Evolutionary conservation across 768 basidiomycete species (phyloP), one percentile per base, ranked within the genome.

Genomic region (Podaxis mareebaensis): DNA sequence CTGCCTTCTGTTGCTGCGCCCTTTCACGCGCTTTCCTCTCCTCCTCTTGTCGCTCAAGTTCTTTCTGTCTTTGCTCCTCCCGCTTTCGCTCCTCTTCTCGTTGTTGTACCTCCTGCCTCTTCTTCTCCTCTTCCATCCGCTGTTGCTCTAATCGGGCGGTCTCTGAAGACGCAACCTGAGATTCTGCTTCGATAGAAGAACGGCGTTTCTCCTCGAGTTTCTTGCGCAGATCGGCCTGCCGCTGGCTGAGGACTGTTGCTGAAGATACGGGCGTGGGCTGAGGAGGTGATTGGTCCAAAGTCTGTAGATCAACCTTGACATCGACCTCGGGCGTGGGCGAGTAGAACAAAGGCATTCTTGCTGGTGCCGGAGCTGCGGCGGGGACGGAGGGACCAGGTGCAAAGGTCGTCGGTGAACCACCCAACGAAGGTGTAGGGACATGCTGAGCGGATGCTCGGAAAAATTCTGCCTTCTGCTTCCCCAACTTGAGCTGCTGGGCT

Each of bases 281-380:
- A 6, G 46, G 53, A 6, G 46, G 30, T 22, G 40, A 33, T 30
- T 55, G 61, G 20, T 30, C 33, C 40, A 53, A 28, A 7, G 10
- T 49, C 15, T 13, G 61, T 10, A 20, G 46, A 3, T 62, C 53
- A 17, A 36, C 53, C 42, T 62, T 62, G 53, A 62, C 20, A 22
- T 62, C 61, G 7, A 62, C 53, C 20, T 62, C 61, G 30, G 53
- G 53, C 8, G 61, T 62, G 3, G 61, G 40, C 5, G 61, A 55
- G 33, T 46, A 62, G 30, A 62, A 62, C 3, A 62, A 24, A 10
- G 53, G 61, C 2, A 30, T 42, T 28, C 26, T 54, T 36, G 20
- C 15, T 36, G 48, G n/a, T 8, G 48, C 24, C 5, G n/a, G 33
- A n/a, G 13, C 20, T 26, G 30, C 20, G 20, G 17, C 24, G 15